phyloP scores from a whole-genome alignment of 495 filamentous ascomycete genomes.

The Antarctomyces pellizariae region DNA sequence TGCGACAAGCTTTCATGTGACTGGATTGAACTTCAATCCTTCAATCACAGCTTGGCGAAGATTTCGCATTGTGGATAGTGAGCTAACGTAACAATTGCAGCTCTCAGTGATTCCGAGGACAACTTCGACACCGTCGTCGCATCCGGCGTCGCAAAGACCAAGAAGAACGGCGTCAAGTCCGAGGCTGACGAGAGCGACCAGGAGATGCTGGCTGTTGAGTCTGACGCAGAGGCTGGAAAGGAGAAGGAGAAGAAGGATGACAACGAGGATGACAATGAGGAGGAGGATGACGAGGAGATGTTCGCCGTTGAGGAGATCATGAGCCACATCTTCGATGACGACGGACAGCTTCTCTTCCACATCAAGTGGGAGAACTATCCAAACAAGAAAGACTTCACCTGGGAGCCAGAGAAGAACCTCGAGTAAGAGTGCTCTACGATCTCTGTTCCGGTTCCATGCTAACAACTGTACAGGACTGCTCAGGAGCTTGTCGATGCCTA shows the following conservation, averaged over 20 bases:
- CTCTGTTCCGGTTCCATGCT: constrained; percentile 2
- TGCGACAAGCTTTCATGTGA: constrained; percentile 2
- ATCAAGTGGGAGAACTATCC: constrained; percentile 43
- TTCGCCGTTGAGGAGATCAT: constrained; percentile 34
- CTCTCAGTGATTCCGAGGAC: neutral
- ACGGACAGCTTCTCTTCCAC: constrained; percentile 22
- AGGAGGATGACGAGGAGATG: constrained; percentile 15
- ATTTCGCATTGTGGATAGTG: constrained; percentile 4
- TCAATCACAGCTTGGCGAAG: too few species aligned
- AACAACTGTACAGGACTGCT: constrained; percentile 16
- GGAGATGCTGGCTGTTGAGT: constrained; percentile 5
- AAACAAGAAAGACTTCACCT: constrained; percentile 30
- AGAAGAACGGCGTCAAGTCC: constrained; percentile 3
- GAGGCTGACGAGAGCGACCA: constrained; percentile 14
- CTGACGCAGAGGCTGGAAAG: constrained; percentile 6
- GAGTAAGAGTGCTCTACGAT: constrained; percentile 13
- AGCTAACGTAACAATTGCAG: constrained; percentile 5
- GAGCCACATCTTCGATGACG: constrained; percentile 23
- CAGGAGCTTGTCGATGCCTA: constrained; percentile 22
- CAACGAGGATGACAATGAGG: constrained; percentile 17
- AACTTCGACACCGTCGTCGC: neutral
- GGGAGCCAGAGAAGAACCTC: constrained; percentile 36
- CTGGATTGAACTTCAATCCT: constrained; percentile 5
- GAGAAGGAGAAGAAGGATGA: constrained; percentile 20
- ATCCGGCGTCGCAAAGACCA: neutral